Conservation (phyloP, 345 rosid genomes). For the Eucalyptus decipiens region DNA sequence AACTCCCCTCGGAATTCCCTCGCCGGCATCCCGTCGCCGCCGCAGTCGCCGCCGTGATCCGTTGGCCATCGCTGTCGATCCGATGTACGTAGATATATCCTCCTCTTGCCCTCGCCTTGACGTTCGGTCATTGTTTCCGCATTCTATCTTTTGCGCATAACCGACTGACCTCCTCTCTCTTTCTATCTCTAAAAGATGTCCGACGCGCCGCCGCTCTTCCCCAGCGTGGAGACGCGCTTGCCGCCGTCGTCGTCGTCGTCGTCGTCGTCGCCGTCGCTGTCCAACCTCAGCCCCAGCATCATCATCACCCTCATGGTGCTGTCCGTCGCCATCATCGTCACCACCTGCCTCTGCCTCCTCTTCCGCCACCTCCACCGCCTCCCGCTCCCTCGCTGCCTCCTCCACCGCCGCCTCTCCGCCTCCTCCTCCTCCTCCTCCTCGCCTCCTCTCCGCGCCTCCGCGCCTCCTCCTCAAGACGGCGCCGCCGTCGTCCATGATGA, state of each 20-base stretch:
- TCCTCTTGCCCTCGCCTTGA: accelerated
- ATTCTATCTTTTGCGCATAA: neutral
- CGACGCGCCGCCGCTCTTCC: neutral
- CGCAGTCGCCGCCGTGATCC: neutral
- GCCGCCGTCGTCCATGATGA: slow-evolving; percentile 11
- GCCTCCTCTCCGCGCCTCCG: neutral
- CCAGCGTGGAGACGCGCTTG: slow-evolving; percentile 8
- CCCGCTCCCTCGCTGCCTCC: slow-evolving; percentile 38
- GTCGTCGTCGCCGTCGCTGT: slow-evolving; percentile 13
- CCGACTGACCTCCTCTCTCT: neutral
- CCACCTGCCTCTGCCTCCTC: slow-evolving; percentile 62
- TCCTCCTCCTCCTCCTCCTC: slow-evolving; percentile 14
- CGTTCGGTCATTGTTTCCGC: neutral
- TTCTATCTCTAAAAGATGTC: neutral
- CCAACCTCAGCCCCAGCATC: slow-evolving; percentile 49
- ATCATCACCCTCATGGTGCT: slow-evolving; percentile 49
- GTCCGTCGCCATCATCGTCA: slow-evolving; percentile 36
- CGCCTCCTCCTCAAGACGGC: neutral
- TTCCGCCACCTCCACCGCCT: slow-evolving; percentile 66
- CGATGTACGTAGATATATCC: neutral
- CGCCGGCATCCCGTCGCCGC: neutral
- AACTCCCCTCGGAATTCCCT: neutral
- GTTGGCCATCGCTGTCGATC: neutral
- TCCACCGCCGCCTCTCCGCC: slow-evolving; percentile 47
- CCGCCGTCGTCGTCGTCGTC: neutral